Conservation (phyloP, 2,329 filamentous ascomycete genomes). For the Mycosphaerella sp. region DNA sequence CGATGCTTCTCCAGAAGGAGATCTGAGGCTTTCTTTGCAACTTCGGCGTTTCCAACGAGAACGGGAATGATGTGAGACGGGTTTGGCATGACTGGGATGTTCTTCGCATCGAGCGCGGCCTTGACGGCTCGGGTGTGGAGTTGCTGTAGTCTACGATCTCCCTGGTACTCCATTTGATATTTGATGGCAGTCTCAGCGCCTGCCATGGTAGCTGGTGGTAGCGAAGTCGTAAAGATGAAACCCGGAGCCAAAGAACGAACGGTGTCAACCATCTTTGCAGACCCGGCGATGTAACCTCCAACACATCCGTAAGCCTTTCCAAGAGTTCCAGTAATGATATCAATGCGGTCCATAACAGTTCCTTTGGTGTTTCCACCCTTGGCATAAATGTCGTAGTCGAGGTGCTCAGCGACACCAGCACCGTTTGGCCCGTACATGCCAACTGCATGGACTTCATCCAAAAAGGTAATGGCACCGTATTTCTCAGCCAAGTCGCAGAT, state of each 20-base stretch:
- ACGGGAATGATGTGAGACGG: conserved; percentile 94
- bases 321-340: conserved; percentile 95
- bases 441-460: conserved; percentile 97
- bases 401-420: conserved; percentile 92
- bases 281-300: conserved; percentile 94
- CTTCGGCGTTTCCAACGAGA: conserved; percentile 86
- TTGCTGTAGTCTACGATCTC: conserved; percentile 87
- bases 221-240: conserved; percentile 97
- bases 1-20: conserved; percentile 82
- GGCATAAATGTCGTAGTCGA: conserved; percentile 83
- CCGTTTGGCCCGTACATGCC: conserved; percentile 98
- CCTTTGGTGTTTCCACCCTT: conserved; percentile 68
- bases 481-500: conserved; percentile 97
- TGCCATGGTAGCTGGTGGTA: conserved; percentile 95
- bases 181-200: conserved; percentile 87
- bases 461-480: conserved; percentile 94
- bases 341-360: conserved; percentile 89
- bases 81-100: conserved; percentile 97
- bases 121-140: conserved; percentile 94
- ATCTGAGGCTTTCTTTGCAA: conserved; percentile 88
- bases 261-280: conserved; percentile 76
- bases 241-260: conserved; percentile 91
- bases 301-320: conserved; percentile 98
- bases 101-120: conserved; percentile 65
- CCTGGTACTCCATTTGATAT: conserved; percentile 79